Evolutionary conservation across 495 filamentous ascomycete species (phyloP), one percentile per base, ranked within the genome.

Genomic region (Lophiostoma macrostomum): DNA sequence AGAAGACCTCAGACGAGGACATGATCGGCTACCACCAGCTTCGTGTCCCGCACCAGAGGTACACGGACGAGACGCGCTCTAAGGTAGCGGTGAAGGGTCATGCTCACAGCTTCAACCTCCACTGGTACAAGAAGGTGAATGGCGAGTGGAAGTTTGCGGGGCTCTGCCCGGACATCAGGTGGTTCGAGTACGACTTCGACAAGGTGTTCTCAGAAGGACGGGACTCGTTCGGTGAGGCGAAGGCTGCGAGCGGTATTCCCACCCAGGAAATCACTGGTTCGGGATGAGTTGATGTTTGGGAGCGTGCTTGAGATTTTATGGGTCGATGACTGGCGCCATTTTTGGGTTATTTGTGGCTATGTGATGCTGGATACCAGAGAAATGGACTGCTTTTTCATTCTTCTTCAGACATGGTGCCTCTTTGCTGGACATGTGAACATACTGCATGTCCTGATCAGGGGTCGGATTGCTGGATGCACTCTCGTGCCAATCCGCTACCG

Each of bases 71-170:
- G 25, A 75, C 66, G 47, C 57, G 71, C 34, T 69, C 64, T 48
- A 65, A 71, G 35, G 81, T 83, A 31, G 68, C 68, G 19, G 71
- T 79, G 66, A 83, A 81, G 74, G 81, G 81, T 45, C 86, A 90
- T 61, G 79, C 77, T 13, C 86, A 91, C 70, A 80, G 77, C 44
- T 81, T 80, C 49, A 87, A 85, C 66, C 77, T 77, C 58, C 82
- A 87, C 65, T 86, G 79, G 67, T 90, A 90, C 68, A 75, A 73
- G 48, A 89, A 86, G 76, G 71, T 88, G 18, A 71, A 88, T 58
- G 85, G 85, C 4, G 79, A 82, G 50, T 91, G 87, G 87, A 91
- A 90, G 71, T 88, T 90, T 68, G 85, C 86, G 1, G 87, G 87
- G 1, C 70, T 91, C 43, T 72, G 75, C 64, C 87, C 87, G 1